Base-by-base conservation (phyloP, 2,329 filamentous ascomycete genomes). In the Fusarium sp. region DNA sequence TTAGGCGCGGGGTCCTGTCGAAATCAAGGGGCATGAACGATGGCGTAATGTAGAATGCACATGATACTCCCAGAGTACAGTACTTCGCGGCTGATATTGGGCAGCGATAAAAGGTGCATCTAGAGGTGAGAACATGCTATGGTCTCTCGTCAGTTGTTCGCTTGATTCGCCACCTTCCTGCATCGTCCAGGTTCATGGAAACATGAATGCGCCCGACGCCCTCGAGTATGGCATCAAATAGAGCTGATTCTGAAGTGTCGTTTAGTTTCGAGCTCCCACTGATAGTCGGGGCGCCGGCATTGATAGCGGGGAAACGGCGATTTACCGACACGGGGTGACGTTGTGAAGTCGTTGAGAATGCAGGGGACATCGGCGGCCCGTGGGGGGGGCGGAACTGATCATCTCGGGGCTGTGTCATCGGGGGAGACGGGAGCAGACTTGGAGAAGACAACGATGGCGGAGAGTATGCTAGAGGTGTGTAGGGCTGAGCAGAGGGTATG, bases 141-240 rank as follows among this genome's bases (percentile, higher is more conserved):
- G 54, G 53, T 51, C 48, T 66, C 42, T 57, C 59, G 3, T 66
- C 56, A 43, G 58, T 58, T 28, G 66, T 40, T 24, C 75, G 69
- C 38, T 68, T 73, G 51, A 83, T 81, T 63, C 82, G 77, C 82
- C 81, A 84, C 40, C 82, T 76, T 5, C 81, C 82, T 13, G 75
- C 77, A 15, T 78, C 73, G 46, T 83, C 79, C 68, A 76, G 72
- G 31, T 63, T 62, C 78, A 84, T 82, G 18, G 72, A 70, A 13
- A 83, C 73, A 31, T 76, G 63, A 44, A 79, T 72, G 9, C 74
- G 73, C 7, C 75, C 75, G 7, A 83, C 78, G 4, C 78, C 81
- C 4, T 81, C 76, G 7, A 83, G 48, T 1, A 83, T 72, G 15
- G 77, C 72, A 20, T 78, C 74, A 22, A 81, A 68, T 3, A 81